Evolutionary conservation across 108 stramenopile genomes (phyloP).

Genomic region (Cyclostephanos tholiformis): DNA sequence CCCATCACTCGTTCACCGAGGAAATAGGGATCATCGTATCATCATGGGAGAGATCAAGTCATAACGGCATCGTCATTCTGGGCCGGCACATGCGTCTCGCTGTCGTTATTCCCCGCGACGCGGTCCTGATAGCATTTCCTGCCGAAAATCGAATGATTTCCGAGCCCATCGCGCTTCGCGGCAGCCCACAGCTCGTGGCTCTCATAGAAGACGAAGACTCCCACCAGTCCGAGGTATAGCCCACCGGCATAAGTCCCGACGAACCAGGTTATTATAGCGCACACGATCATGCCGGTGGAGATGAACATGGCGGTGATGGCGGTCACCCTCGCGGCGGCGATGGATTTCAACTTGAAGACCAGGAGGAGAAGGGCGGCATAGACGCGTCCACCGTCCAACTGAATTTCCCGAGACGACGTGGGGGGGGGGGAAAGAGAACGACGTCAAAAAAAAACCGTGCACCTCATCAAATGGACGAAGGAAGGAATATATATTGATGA

Average conservation of each 20-base stretch:
- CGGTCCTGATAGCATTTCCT: slow-evolving; percentile 19
- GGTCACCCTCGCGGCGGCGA: slow-evolving; percentile 39
- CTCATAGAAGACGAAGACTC: slow-evolving; percentile 29
- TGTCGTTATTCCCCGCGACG: background rate
- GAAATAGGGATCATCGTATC: no score
- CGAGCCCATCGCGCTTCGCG: slow-evolving; percentile 21
- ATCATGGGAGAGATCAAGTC: background rate
- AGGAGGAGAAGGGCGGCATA: slow-evolving; percentile 46
- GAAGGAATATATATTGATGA: no score
- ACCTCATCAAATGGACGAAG: background rate
- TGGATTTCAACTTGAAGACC: slow-evolving; percentile 18
- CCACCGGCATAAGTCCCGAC: slow-evolving; percentile 1
- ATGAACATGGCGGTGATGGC: slow-evolving; percentile 40
- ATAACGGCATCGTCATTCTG: slow-evolving; percentile 13
- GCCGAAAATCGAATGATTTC: slow-evolving; percentile 39
- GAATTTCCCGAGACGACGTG: background rate
- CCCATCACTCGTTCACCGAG: no score
- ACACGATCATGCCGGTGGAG: slow-evolving; percentile 24
- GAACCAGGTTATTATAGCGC: slow-evolving; percentile 23
- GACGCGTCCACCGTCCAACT: slow-evolving; percentile 44
- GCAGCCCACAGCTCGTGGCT: slow-evolving; percentile 22
- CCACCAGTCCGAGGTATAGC: slow-evolving; percentile 31
- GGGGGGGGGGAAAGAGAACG: no score
- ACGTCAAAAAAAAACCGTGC: background rate
- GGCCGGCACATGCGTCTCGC: slow-evolving; percentile 4